Conservation (phyloP, 1,284 basidiomycete genomes). For the Inonotus hispidus region DNA sequence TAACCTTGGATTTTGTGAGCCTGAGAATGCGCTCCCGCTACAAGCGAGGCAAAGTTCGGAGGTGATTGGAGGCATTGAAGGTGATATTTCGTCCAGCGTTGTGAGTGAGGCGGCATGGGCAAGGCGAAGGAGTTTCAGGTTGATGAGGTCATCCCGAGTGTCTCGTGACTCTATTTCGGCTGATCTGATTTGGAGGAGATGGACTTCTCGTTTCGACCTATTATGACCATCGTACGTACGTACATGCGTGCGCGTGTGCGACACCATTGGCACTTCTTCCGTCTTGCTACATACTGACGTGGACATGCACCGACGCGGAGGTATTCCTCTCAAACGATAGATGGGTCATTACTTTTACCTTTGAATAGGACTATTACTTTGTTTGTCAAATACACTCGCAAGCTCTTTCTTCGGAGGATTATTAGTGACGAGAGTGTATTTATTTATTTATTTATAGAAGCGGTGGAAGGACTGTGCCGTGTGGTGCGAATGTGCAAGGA, state of each 20-base stretch:
- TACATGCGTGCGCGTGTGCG: no score
- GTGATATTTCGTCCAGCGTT: no score
- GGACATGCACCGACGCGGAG: no score
- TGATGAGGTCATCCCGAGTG: neutral
- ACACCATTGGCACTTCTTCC: neutral
- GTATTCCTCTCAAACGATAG: neutral
- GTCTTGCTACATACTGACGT: no score
- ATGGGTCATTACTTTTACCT: neutral
- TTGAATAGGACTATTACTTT: neutral
- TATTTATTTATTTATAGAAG: no score
- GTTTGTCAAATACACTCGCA: neutral
- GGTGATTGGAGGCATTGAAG: neutral
- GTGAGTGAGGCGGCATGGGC: neutral
- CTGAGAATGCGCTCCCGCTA: constrained; percentile 45
- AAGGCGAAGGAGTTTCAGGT: no score
- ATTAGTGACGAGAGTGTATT: neutral
- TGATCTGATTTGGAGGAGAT: neutral
- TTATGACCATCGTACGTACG: neutral
- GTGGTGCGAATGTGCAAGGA: neutral
- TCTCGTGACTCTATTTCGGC: neutral
- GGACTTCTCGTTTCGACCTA: neutral
- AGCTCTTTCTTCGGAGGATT: neutral
- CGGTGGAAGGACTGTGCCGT: neutral
- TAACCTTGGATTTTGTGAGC: neutral
- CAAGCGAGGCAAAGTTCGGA: constrained; percentile 54